phyloP scores from a whole-genome alignment of 768 basidiomycete genomes.

The Coprinopsis sp. region DNA sequence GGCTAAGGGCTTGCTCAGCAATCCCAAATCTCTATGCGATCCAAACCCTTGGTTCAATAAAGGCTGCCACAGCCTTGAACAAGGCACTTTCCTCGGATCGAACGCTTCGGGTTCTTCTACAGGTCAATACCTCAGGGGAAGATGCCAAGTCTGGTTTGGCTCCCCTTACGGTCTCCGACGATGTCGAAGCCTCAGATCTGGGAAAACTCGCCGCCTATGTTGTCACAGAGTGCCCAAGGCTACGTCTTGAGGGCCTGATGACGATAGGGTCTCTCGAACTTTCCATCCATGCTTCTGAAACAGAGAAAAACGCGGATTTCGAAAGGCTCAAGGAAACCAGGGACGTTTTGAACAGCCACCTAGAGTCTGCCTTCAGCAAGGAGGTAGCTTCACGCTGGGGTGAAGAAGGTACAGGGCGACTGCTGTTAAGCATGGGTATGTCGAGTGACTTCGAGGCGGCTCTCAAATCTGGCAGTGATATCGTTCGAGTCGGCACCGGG shows the following conservation, averaged over 20 bases:
- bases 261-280: slow-evolving; percentile 86
- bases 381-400: slow-evolving; percentile 40
- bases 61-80: slow-evolving; percentile 76
- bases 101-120: slow-evolving; percentile 66
- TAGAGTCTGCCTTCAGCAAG: slow-evolving; percentile 28
- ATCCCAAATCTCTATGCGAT: slow-evolving; percentile 85
- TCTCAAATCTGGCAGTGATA: slow-evolving; percentile 74
- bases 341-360: slow-evolving; percentile 45
- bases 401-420: slow-evolving; percentile 36
- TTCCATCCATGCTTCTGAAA: slow-evolving; percentile 52
- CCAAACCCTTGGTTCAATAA: slow-evolving; percentile 81
- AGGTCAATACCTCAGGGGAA: slow-evolving; percentile 96
- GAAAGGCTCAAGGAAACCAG: slow-evolving; percentile 59
- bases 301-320: slow-evolving; percentile 65
- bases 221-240: slow-evolving; percentile 63
- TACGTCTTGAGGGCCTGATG: slow-evolving; percentile 87
- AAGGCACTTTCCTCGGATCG: slow-evolving; percentile 62
- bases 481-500: slow-evolving; percentile 87
- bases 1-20: slow-evolving; percentile 39
- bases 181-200: slow-evolving; percentile 45
- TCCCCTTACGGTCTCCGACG: slow-evolving; percentile 41
- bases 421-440: slow-evolving; percentile 93
- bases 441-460: slow-evolving; percentile 91
- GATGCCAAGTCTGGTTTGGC: slow-evolving; percentile 82
- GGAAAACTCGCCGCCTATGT: slow-evolving; percentile 66